Evolutionary conservation across 768 basidiomycete species (phyloP), one percentile per base, ranked within the genome.

Genomic region (Tricholoma matsutake): DNA sequence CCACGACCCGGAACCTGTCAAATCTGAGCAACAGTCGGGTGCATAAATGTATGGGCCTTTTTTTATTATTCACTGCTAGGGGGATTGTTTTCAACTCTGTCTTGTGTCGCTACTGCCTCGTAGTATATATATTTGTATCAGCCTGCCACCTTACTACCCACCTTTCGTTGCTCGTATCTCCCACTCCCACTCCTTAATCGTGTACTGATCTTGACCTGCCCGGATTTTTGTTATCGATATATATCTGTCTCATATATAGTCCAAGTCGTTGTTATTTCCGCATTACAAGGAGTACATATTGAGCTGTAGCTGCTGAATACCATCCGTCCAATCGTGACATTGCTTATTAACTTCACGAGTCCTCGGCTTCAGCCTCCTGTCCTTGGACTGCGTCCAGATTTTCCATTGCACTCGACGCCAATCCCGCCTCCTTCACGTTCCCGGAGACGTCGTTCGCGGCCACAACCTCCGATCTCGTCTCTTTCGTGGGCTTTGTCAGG

Each of bases 1-100:
- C 34, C 79, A 81, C 58, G 86, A 88, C 66, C 65, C 79, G 49
- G 90, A 89, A 59, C 65, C 83, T 51, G 84, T 89, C 62, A 91
- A 91, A 79, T 75, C 86, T 51, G 90, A 92, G 73, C 81, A 80
- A 67, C 67, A 69, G 53, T 69, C 73, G 53, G 67, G 72, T 58
- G 72, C 71, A 61, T 79, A 68, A 73, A 64, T 61, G 52, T 35
- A 47, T 60, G 58, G 58, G 61, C 62, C 64, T 60, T 61, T 64
- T 64, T 69, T 63, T 34, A n/a, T n/a, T 47, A 25, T 10, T 37
- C 20, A 43, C 5, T 41, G 22, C 39, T 28, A 31, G 13, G 39
- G 20, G 39, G 34, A 43, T 65, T 64, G 58, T 64, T 60, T 47
- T 61, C 59, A 63, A 61, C 32, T 61, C 57, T 58, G 65, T 56